These are phyloP conservation scores for Mercurialis annua DNA, from an alignment of 345 rosid species.

Conservation along the genomic window DNA sequence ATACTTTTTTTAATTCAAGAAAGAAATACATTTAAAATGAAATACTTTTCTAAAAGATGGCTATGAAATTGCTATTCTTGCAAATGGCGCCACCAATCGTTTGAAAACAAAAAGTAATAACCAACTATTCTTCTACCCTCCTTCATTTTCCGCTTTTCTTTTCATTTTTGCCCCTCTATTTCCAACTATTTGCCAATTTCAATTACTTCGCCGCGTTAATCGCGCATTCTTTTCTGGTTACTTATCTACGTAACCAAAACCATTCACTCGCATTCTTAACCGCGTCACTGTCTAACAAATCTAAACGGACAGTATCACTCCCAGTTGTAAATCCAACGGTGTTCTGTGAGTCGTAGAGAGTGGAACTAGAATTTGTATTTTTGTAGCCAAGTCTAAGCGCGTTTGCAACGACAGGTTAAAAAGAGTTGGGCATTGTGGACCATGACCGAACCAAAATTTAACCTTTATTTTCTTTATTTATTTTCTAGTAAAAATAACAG, in stretches of 20 bases:
- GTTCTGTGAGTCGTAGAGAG: neutral
- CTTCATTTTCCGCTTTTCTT: neutral
- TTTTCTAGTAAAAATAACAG: no score
- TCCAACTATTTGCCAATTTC: constrained; percentile 4
- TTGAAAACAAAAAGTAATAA: constrained; percentile 1
- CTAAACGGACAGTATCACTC: neutral
- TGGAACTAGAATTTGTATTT: neutral
- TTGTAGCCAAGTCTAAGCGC: neutral
- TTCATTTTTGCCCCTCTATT: neutral
- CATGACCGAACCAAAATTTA: neutral
- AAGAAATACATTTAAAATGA: no score
- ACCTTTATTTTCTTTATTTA: neutral
- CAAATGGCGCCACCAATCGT: constrained; percentile 21
- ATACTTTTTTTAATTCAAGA: no score
- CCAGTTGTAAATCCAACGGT: neutral
- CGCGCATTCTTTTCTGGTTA: constrained; percentile 21
- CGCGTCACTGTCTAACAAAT: neutral
- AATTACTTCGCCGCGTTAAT: constrained; percentile 31
- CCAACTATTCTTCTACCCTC: constrained; percentile 7
- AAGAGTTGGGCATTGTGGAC: neutral
- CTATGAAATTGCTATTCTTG: neutral
- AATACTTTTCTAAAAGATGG: neutral
- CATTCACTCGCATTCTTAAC: neutral
- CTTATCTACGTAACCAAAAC: neutral
- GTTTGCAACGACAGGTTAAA: neutral